These are phyloP conservation scores for Pestalotiopsis sp. DNA, from an alignment of 2,329 filamentous ascomycete species.

Conservation along the genomic window DNA sequence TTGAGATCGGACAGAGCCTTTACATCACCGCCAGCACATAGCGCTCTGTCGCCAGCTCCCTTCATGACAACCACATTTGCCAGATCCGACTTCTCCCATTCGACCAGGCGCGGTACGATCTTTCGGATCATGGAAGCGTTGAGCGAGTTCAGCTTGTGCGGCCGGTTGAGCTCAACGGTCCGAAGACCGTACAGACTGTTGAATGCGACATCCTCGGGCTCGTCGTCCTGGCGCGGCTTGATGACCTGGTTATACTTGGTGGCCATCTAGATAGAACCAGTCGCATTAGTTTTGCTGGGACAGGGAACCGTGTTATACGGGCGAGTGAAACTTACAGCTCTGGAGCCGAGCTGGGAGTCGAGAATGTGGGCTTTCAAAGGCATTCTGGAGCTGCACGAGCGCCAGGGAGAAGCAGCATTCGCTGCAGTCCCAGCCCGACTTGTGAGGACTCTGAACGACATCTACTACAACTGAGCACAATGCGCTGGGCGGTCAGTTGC, in stretches of 20 bases:
- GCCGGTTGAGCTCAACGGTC: slow-evolving; percentile 91
- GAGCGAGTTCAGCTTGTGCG: slow-evolving; percentile 87
- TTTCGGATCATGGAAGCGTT: slow-evolving; percentile 95
- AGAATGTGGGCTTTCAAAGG: slow-evolving; percentile 78
- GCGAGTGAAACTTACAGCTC: slow-evolving; percentile 31
- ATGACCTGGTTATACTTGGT: slow-evolving; percentile 34
- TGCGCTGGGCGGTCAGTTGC: slow-evolving; percentile 31
- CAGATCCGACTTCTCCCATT: slow-evolving; percentile 95
- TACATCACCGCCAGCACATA: slow-evolving; percentile 95
- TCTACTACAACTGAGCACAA: slow-evolving; percentile 43
- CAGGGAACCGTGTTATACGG: neutral
- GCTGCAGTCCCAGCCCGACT: slow-evolving; percentile 56
- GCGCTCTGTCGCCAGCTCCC: slow-evolving; percentile 79
- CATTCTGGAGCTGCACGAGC: slow-evolving; percentile 60
- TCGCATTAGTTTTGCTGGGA: neutral
- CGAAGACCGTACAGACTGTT: slow-evolving; percentile 85
- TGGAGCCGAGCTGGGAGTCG: slow-evolving; percentile 57
- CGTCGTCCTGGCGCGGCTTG: slow-evolving; percentile 67
- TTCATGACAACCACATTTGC: slow-evolving; percentile 93
- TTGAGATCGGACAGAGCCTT: slow-evolving; percentile 76
- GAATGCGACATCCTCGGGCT: slow-evolving; percentile 91
- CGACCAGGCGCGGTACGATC: slow-evolving; percentile 83
- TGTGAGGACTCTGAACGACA: slow-evolving; percentile 60
- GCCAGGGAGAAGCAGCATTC: slow-evolving; percentile 43
- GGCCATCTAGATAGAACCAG: slow-evolving; percentile 35